Evolutionary conservation across 1,139 yeast genomes (phyloP), one percentile per base, ranked within the genome.

Genomic region (Suhomyces taliae): DNA sequence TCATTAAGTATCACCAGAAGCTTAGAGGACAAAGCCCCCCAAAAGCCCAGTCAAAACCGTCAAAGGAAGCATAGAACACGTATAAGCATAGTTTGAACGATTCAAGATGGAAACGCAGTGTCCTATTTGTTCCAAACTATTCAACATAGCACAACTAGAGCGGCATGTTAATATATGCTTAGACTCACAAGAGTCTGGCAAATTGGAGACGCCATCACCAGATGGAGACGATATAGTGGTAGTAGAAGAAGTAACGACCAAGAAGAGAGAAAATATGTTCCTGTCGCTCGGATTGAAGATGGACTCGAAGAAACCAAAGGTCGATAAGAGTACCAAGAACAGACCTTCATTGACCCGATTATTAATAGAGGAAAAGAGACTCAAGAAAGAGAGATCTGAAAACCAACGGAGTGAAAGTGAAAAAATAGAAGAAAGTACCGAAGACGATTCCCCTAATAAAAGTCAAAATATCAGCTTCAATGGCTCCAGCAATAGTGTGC

Each of bases 101-200:
- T 19, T 19, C 24, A 19, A 19, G 4, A 47, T 56, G 56, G 60
- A 58, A 31, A 34, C 49, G 4, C 42, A 50, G 24, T 74, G 79
- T 51, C 79, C 79, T 7, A 63, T 74, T 19, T 74, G 79, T 51
- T 52, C 55, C 34, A 61, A 64, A 47, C 39, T 34, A 8, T 59
- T 70, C 27, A 57, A 66, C 3, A 46, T 49, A 9, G 49, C 47
- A 3, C 57, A 62, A 11, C 59, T 74, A 10, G 77, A 72, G 49
- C 57, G 68, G n/a, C 79, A 74, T 48, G 79, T 74, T 9, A 74
- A 74, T 47, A 48, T 57, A 11, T 71, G 76, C 47, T 59, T 71
- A 45, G 76, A 71, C 43, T 55, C 58, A 5, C 62, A 53, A 31
- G 64, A 56, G 36, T 41, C 44, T 19, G 39, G 39, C 9, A 10